Conservation (phyloP, 495 filamentous ascomycete genomes). For the Rhypophila decipiens region DNA sequence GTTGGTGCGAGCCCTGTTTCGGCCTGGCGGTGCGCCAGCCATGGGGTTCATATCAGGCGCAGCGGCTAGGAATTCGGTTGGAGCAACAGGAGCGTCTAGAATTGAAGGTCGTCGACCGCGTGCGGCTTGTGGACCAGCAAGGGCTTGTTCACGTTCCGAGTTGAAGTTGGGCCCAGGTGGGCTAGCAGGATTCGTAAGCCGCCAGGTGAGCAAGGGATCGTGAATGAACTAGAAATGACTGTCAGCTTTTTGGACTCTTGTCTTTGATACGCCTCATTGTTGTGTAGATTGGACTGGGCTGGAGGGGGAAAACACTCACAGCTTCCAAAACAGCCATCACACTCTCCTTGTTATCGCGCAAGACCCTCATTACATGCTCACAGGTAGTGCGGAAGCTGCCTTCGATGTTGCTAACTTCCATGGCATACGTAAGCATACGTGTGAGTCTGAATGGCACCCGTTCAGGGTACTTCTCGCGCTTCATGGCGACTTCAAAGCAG, state of each 20-base stretch:
- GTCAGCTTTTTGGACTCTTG: slow-evolving; percentile 16
- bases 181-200: slow-evolving; percentile 79
- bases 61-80: slow-evolving; percentile 42
- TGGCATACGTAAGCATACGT: slow-evolving; percentile 96
- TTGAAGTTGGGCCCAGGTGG: slow-evolving; percentile 70
- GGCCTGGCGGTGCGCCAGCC: slow-evolving; percentile 47
- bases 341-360: slow-evolving; percentile 94
- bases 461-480: slow-evolving; percentile 98
- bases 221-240: slow-evolving; percentile 73
- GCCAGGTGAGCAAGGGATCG: slow-evolving; percentile 95
- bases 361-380: slow-evolving; percentile 95
- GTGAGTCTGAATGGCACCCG: slow-evolving; percentile 96
- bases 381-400: slow-evolving; percentile 96
- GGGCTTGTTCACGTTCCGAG: slow-evolving; percentile 58
- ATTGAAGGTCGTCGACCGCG: slow-evolving; percentile 61
- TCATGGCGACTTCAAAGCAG: slow-evolving; percentile 99
- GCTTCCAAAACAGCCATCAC: slow-evolving; percentile 98
- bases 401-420: slow-evolving; percentile 99
- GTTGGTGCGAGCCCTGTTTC: slow-evolving; percentile 48
- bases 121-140: slow-evolving; percentile 34
- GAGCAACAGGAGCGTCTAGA: slow-evolving; percentile 54
- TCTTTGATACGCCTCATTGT: no score
- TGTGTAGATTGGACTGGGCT: neutral
- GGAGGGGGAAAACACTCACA: slow-evolving; percentile 48
- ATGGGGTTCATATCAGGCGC: slow-evolving; percentile 34